Conservation (phyloP, 2,329 filamentous ascomycete species). For the Stagonosporopsis vannaccii region DNA sequence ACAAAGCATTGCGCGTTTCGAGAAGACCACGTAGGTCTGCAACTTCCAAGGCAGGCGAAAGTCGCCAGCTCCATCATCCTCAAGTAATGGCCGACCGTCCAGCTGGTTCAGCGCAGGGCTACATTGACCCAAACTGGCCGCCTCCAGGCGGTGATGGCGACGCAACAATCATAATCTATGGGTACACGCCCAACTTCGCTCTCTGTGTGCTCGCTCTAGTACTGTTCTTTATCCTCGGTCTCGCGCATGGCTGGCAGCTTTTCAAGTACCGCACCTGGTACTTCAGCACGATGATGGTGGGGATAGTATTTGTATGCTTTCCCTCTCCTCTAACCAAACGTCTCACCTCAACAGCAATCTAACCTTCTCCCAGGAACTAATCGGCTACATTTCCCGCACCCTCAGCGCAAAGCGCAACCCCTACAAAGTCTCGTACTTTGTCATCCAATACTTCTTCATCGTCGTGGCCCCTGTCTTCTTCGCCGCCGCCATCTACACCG, state of each 20-base stretch:
- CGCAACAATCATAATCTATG: conserved; percentile 46
- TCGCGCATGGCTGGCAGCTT: conserved; percentile 52
- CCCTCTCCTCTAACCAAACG: too few species aligned
- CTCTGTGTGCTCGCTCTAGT: conserved; percentile 52
- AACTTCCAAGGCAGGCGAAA: neutral
- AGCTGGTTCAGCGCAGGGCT: conserved; percentile 39
- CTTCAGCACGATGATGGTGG: conserved; percentile 55
- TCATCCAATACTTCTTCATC: conserved; percentile 68
- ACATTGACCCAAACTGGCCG: conserved; percentile 62
- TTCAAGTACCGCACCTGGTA: conserved; percentile 53
- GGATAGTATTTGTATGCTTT: conserved; percentile 41
- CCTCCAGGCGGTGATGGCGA: conserved; percentile 57
- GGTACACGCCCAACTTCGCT: conserved; percentile 53
- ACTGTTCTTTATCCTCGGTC: conserved; percentile 50
- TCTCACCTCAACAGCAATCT: neutral
- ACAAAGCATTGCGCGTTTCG: neutral
- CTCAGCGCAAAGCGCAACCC: conserved; percentile 55
- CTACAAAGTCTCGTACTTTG: conserved; percentile 63
- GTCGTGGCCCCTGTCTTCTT: conserved; percentile 67
- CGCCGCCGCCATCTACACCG: conserved; percentile 63
- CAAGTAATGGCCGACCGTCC: conserved; percentile 10
- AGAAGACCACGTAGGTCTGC: neutral
- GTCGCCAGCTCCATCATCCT: too few species aligned
- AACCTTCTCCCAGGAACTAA: conserved; percentile 32
- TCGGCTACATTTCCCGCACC: conserved; percentile 55